Evolutionary conservation across 768 basidiomycete species (phyloP), one percentile per base, ranked within the genome.

Genomic region (Boletellus sp.): DNA sequence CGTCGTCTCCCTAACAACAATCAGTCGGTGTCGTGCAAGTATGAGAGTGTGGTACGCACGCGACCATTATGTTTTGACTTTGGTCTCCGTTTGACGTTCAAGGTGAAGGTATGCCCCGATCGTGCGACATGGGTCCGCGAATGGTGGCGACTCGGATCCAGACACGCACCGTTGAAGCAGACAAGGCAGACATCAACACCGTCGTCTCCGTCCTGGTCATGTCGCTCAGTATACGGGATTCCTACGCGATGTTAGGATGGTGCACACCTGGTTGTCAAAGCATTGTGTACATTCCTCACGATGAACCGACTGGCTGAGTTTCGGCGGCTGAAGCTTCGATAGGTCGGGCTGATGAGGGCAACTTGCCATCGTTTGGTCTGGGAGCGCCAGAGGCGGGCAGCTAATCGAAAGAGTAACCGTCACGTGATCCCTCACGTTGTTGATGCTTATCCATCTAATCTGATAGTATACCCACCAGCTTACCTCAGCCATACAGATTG

Each of bases 201-300:
- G 12, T 74, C 68, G 0, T 83, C 76, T 3, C 71, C 69, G 63
- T 94, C 92, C 87, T 94, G 16, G 58, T 20, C 37, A 31, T 19
- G 22, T 19, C 15, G 24, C 24, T 50, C 41, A 44, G 46, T 48
- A 37, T 17, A n/a, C 2, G 23, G 12, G 11, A 28, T 31, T 45
- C 24, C 1, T 6, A 35, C 15, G 37, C 33, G 49, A 58, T 50
- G 31, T 34, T 8, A 11, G 22, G 48, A 54, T 55, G 50, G 43
- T 3, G 43, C 65, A 37, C 19, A 86, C 92, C 81, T 97, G 94
- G 60, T 81, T 83, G 68, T 97, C 94, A 65, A 97, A 99, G 63
- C 95, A 99, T 51, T 94, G 93, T 0, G 94, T 96, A 63, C 95
- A 99, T 68, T 98, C 94, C 70, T 96, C 92, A 8, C 94, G 73